Evolutionary conservation across 2,329 filamentous ascomycete genomes (phyloP).

Genomic region (Aureobasidium sp.): DNA sequence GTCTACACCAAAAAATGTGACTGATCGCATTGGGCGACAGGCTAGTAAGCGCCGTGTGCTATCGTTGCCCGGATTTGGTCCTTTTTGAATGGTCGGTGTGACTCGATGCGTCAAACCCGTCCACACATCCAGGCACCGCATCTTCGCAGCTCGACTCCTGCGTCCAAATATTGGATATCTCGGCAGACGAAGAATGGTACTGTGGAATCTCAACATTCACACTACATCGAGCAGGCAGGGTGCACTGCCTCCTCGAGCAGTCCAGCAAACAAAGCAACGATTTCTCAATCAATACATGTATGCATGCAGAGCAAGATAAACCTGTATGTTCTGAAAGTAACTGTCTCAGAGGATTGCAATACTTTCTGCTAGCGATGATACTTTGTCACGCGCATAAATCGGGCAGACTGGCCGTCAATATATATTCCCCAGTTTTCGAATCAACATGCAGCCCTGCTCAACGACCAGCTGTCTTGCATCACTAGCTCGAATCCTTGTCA

Average conservation of each 20-base stretch:
- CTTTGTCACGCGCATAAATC: background rate
- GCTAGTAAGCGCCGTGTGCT: slow-evolving; percentile 8
- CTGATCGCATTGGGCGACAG: background rate
- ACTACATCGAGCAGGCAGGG: background rate
- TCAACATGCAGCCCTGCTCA: background rate
- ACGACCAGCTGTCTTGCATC: background rate
- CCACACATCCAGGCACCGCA: background rate
- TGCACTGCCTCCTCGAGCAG: background rate
- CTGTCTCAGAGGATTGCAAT: background rate
- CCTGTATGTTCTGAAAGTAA: background rate
- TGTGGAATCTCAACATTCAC: slow-evolving; percentile 1
- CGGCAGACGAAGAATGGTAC: background rate
- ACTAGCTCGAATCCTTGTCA: background rate
- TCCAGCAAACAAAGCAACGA: background rate
- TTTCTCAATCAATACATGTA: background rate
- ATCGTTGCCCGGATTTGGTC: background rate
- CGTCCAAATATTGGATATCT: background rate
- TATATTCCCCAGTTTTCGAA: background rate
- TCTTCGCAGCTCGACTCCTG: background rate
- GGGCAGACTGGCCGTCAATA: background rate
- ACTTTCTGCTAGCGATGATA: background rate
- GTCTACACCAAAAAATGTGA: background rate
- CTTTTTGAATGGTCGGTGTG: background rate
- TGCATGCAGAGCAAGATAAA: background rate
- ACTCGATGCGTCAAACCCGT: background rate